phyloP scores from a whole-genome alignment of 2,329 filamentous ascomycete species.

The Claviceps quebecensis region DNA sequence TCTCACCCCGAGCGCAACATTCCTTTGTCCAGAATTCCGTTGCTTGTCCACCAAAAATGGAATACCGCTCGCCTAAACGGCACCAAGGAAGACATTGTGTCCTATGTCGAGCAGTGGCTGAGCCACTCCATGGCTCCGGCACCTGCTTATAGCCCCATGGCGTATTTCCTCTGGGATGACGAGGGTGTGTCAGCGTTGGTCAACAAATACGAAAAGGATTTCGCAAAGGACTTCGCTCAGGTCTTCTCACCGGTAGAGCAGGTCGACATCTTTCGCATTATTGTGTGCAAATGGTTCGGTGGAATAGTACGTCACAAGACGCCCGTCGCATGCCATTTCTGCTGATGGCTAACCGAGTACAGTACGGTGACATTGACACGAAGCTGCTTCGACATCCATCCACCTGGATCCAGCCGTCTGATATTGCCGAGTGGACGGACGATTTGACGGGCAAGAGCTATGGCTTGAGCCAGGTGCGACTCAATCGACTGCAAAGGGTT shows the following conservation, averaged over 20 bases:
- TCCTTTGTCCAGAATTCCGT: slow-evolving; percentile 1
- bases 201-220: slow-evolving; percentile 1
- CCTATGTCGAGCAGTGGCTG: not conserved
- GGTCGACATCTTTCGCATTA: slow-evolving; percentile 3
- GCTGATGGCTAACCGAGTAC: not conserved
- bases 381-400: slow-evolving; percentile 2
- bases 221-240: not conserved
- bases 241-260: slow-evolving; percentile 2
- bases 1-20: slow-evolving; percentile 1
- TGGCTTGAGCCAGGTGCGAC: not conserved
- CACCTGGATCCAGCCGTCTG: not conserved
- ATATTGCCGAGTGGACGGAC: slow-evolving; percentile 2
- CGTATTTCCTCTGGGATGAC: slow-evolving; percentile 3
- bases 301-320: not conserved
- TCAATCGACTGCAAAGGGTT: not conserved
- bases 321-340: not conserved
- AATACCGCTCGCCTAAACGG: slow-evolving; percentile 1
- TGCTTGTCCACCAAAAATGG: slow-evolving; percentile 4
- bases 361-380: slow-evolving; percentile 4
- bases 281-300: slow-evolving; percentile 4
- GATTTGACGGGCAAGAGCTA: not conserved
- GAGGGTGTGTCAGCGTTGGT: slow-evolving; percentile 3
- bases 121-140: not conserved
- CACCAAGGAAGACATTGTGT: not conserved
- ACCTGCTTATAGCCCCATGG: not conserved